These are phyloP conservation scores for Aspergillus sp. DNA, from an alignment of 2,329 filamentous ascomycete species.

Conservation along the genomic window DNA sequence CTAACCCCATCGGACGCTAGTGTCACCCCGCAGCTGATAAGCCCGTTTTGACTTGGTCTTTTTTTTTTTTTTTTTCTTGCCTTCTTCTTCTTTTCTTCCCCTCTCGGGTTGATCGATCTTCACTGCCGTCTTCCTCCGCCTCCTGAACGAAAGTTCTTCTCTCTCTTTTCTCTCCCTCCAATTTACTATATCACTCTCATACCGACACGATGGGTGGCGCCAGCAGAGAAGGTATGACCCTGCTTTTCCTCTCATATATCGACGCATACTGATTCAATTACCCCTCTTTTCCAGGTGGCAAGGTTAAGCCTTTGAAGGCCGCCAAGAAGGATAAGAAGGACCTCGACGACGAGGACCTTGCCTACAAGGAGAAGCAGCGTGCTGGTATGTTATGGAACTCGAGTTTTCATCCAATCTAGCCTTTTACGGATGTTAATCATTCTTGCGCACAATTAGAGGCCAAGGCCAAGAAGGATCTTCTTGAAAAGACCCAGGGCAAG, in stretches of 20 bases:
- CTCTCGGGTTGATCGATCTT: slow-evolving; percentile 18
- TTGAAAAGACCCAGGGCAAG: slow-evolving; percentile 75
- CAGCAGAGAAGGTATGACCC: slow-evolving; percentile 61
- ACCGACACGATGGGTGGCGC: slow-evolving; percentile 61
- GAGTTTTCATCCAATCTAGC: not conserved
- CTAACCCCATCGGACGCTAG: slow-evolving; percentile 20
- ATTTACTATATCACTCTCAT: slow-evolving; percentile 5
- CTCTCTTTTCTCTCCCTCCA: slow-evolving; percentile 11
- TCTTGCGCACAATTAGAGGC: slow-evolving; percentile 56
- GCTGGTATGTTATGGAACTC: slow-evolving; percentile 62
- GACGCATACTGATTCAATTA: slow-evolving; percentile 8
- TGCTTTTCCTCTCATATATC: not conserved
- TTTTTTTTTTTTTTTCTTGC: slow-evolving; percentile 8
- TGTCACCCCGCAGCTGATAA: slow-evolving; percentile 24
- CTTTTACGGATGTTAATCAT: slow-evolving; percentile 3
- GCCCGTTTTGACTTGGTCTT: slow-evolving; percentile 11
- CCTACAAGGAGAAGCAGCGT: slow-evolving; percentile 78
- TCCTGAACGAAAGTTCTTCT: slow-evolving; percentile 2
- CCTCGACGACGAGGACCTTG: slow-evolving; percentile 81
- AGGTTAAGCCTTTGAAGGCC: slow-evolving; percentile 81
- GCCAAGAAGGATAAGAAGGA: slow-evolving; percentile 83
- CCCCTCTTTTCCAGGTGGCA: slow-evolving; percentile 62
- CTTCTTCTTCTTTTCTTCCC: slow-evolving; percentile 5
- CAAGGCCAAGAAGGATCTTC: slow-evolving; percentile 81
- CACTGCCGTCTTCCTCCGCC: slow-evolving; percentile 5